Evolutionary conservation across 371 early-diverging fungal species (phyloP).

Genomic region (Saksenaea oblongispora): DNA sequence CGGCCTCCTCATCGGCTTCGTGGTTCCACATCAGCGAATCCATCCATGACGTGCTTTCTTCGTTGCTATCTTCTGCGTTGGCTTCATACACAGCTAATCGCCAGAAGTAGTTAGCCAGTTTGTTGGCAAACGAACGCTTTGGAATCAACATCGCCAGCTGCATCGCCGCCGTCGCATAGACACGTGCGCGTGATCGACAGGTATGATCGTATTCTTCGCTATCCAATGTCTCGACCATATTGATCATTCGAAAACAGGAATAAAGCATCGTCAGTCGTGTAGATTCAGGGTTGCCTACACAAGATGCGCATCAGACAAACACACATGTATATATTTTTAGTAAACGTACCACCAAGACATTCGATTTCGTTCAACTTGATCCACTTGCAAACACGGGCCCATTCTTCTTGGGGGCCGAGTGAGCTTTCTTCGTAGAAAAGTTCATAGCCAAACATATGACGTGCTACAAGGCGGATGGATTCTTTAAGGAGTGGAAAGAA

Average conservation of each 20-base stretch:
- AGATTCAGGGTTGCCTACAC: conserved; percentile 17
- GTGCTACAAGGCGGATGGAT: conserved; percentile 24
- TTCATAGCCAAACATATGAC: conserved; percentile 40
- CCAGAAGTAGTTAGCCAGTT: conserved; percentile 36
- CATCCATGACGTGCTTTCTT: conserved; percentile 21
- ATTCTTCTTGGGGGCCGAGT: conserved; percentile 29
- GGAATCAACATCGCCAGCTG: conserved; percentile 34
- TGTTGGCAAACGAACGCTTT: conserved; percentile 17
- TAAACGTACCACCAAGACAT: conserved; percentile 29
- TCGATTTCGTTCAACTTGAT: conserved; percentile 42
- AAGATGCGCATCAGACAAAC: neutral
- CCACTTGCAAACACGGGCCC: conserved; percentile 40
- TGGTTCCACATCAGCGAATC: conserved; percentile 32
- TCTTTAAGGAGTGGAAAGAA: conserved; percentile 20
- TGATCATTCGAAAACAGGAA: conserved; percentile 40
- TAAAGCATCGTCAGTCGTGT: conserved; percentile 31
- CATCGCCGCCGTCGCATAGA: conserved; percentile 43
- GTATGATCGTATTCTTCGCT: conserved; percentile 23
- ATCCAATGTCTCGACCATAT: conserved; percentile 36
- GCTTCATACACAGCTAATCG: conserved; percentile 39
- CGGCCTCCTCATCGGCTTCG: conserved; percentile 36
- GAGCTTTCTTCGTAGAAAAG: conserved; percentile 24
- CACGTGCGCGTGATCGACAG: conserved; percentile 27
- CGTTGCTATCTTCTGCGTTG: conserved; percentile 25
- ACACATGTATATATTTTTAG: neutral